Percentiles rank a stretch among this genome's conserved stretches.
Conservation (phyloP, 164 flowering plant species). For the Taxillus chinensis region DNA sequence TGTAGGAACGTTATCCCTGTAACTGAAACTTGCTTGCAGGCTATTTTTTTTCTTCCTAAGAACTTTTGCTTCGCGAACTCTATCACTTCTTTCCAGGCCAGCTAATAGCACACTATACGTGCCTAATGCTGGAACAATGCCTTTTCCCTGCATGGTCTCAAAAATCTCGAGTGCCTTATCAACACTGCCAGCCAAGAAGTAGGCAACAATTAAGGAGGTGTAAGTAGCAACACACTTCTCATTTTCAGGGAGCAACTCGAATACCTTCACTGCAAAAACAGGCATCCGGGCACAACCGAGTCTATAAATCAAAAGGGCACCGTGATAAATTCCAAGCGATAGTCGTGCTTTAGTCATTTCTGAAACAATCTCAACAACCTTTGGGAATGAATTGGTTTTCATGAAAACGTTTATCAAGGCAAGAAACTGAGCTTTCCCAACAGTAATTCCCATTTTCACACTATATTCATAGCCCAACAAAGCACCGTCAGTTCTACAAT, state of each 20-base stretch:
- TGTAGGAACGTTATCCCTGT: slow-evolving; percentile 10
- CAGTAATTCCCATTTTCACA: slow-evolving; percentile 24
- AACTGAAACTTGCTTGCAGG: slow-evolving; percentile 13
- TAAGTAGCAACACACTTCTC: slow-evolving; percentile 44
- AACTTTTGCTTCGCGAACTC: slow-evolving; percentile 27
- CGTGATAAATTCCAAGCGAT: slow-evolving; percentile 41
- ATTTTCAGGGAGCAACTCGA: slow-evolving; percentile 43
- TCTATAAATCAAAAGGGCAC: slow-evolving; percentile 45
- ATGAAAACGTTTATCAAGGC: slow-evolving; percentile 44
- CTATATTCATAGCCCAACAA: slow-evolving; percentile 50
- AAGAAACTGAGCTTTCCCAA: slow-evolving; percentile 48
- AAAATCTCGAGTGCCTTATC: slow-evolving; percentile 56
- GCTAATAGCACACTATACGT: slow-evolving; percentile 49
- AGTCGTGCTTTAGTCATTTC: slow-evolving; percentile 41
- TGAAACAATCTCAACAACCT: slow-evolving; percentile 39
- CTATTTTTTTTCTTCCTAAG: slow-evolving; percentile 45
- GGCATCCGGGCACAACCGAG: slow-evolving; percentile 51
- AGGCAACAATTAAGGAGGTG: slow-evolving; percentile 63
- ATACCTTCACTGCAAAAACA: slow-evolving; percentile 40
- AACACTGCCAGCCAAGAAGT: slow-evolving; percentile 38
- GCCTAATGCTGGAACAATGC: slow-evolving; percentile 39
- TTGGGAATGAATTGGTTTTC: slow-evolving; percentile 30
- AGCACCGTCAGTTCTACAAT: slow-evolving; percentile 38
- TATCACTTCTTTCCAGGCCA: slow-evolving; percentile 52
- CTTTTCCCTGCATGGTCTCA: slow-evolving; percentile 37